Evolutionary conservation across 192 early-diverging fungal species (phyloP), one percentile per base, ranked within the genome.

Genomic region (Backusella morwellensis): DNA sequence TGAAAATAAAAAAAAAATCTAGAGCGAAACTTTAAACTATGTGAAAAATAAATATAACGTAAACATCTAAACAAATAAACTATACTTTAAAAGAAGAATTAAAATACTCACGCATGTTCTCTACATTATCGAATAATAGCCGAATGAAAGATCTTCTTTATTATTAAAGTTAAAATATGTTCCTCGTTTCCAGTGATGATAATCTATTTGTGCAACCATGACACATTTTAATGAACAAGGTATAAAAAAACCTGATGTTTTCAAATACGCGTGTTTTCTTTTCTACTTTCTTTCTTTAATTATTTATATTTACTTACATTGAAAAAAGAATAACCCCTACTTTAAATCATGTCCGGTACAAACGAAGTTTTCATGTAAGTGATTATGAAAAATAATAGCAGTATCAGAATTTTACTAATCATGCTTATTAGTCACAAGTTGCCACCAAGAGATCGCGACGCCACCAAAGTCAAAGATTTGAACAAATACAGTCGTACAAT

Each of bases 401-500:
- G 9, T 0, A 71, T 0, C n/a, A 19, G 8, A 9, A 21, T 14
- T 32, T 21, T 59, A 14, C 9, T 41, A n/a, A 35, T 2, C 4
- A 2, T 68, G 2, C 17, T 29, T 35, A 6, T 29, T 76, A 80
- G 79, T 32, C 79, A 80, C 59, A 80, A 80, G 41, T 66, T 80
- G 34, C 59, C 59, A 15, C 79, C 79, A 12, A 42, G 79, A 36
- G 79, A 80, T 74, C 54, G 29, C n/a, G 75, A 52, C 41, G 35
- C 35, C 38, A 79, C 75, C 21, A 74, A 81, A 32, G 21, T 70
- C 11, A 41, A 72, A 47, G 74, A 47, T 32, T 76, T 92, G 17
- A 97, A 97, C 89, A 88, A 88, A 66, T 93, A 90, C 85, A 91
- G 89, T 66, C 79, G 90, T 44, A 87, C 85, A 29, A 93, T 97